Percentiles rank a stretch among this genome's conserved stretches.
Conservation (phyloP, 2,329 filamentous ascomycete genomes). For the Aspergillus glaucus region DNA sequence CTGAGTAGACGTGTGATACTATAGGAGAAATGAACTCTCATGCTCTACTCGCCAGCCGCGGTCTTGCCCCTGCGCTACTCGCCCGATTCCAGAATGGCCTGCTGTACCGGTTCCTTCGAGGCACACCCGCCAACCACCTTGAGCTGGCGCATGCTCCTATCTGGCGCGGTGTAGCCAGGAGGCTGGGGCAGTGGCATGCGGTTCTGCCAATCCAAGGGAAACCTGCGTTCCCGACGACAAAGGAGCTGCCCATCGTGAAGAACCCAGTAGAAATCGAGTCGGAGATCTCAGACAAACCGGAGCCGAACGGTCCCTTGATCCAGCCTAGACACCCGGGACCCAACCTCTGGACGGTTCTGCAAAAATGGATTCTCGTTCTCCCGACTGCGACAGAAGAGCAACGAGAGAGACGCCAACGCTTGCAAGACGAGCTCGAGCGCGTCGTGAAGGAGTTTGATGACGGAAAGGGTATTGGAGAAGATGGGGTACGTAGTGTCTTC, state of each 20-base stretch:
- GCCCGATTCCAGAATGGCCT: constrained; percentile 94
- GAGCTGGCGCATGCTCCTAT: constrained; percentile 71
- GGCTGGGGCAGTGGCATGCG: constrained; percentile 91
- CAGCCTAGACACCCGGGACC: constrained; percentile 66
- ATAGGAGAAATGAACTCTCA: constrained; percentile 62
- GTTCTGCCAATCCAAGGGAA: constrained; percentile 50
- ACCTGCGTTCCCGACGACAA: constrained; percentile 9
- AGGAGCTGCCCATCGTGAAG: constrained; percentile 11
- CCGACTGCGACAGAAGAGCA: constrained; percentile 67
- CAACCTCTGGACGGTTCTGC: constrained; percentile 91
- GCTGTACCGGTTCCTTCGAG: constrained; percentile 84
- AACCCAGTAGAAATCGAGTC: constrained; percentile 17
- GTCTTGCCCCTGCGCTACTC: constrained; percentile 78
- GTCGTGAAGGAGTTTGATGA: constrained; percentile 67
- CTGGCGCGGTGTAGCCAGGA: constrained; percentile 74
- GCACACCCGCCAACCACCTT: constrained; percentile 69
- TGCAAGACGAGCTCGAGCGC: constrained; percentile 69
- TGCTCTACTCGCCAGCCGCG: constrained; percentile 74
- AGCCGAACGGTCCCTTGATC: constrained; percentile 25
- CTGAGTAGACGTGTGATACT: constrained; percentile 25
- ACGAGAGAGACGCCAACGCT: constrained; percentile 56
- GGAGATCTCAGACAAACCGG: constrained; percentile 9
- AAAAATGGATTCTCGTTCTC: constrained; percentile 88
- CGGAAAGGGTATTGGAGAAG: constrained; percentile 66
- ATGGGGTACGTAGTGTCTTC: constrained; percentile 52